Evolutionary conservation across 345 rosid genomes (phyloP), one percentile per base, ranked within the genome.

Genomic region (Populus nigra): DNA sequence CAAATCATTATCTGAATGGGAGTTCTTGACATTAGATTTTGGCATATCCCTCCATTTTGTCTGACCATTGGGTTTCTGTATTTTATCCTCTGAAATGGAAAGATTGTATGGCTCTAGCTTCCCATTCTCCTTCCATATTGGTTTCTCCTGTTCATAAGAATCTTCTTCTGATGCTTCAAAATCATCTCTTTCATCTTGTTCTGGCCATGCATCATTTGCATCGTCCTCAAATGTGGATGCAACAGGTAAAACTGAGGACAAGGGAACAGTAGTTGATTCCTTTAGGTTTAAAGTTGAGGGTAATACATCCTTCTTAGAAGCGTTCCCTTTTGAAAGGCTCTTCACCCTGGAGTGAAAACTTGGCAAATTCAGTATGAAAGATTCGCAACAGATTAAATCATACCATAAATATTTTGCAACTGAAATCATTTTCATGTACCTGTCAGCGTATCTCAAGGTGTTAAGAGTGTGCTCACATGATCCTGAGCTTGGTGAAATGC

Each of bases 401-500:
- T 57, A 20, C 10, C 66, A 27, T 35, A 75, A 25, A 35, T 6
- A 16, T 17, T 63, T 31, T 36, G 73, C 35, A 71, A 25, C 2
- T 76, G 61, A 31, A 53, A 63, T 11, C 36, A 71, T 67, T 41
- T 55, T 63, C 2, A 61, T 71, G 84, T 75, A 91, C 99, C 99
- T 93, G 87, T 96, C 99, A n/a, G 99, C 99, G 68, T 96, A 96
- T 93, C 99, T 89, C 75, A 96, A 87, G 77, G 99, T 93, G 85
- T 96, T 96, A 65, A 96, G 96, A 65, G 99, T 93, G 81, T 96
- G 99, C 84, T 93, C 99, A 82, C 98, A 96, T 78, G 94, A 96
- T 76, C 99, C 99, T 43, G 99, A 92, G 85, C 94, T 88, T 62
- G 99, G 99, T 69, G 99, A 96, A 84, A 96, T 93, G 87, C 99